Evolutionary conservation across 192 early-diverging fungal species (phyloP).

Genomic region (Backusella liffmaniae): DNA sequence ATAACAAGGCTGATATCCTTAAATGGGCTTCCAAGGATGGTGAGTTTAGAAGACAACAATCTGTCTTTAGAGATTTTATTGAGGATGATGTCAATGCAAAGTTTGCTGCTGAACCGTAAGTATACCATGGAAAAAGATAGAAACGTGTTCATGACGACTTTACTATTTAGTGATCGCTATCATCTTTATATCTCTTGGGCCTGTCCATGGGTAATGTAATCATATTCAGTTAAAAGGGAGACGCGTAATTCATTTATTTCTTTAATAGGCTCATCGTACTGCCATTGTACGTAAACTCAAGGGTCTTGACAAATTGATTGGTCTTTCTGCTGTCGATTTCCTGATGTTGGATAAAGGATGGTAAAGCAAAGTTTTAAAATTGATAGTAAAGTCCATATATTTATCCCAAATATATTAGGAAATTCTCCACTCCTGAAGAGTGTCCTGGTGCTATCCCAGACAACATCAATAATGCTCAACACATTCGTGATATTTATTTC

Average conservation of each 20-base stretch:
- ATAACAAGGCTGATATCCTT: slow-evolving; percentile 35
- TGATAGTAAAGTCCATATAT: neutral
- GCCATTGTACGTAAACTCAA: slow-evolving; percentile 87
- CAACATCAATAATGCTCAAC: slow-evolving; percentile 69
- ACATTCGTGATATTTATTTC: slow-evolving; percentile 87
- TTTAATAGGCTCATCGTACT: slow-evolving; percentile 79
- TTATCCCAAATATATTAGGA: slow-evolving; percentile 21
- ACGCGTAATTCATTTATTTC: slow-evolving; percentile 16
- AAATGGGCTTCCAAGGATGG: slow-evolving; percentile 74
- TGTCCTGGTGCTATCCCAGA: slow-evolving; percentile 78
- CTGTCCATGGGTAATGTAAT: slow-evolving; percentile 27
- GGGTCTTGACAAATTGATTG: slow-evolving; percentile 82
- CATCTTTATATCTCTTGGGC: slow-evolving; percentile 73
- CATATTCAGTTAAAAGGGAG: neutral
- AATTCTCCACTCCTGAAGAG: slow-evolving; percentile 68
- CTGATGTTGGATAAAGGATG: slow-evolving; percentile 79
- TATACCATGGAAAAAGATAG: neutral
- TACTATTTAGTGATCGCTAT: slow-evolving; percentile 61
- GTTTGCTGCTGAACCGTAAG: slow-evolving; percentile 74
- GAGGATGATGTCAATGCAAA: slow-evolving; percentile 49
- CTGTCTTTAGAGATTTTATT: slow-evolving; percentile 67
- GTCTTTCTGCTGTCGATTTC: slow-evolving; percentile 85
- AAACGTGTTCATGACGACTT: neutral
- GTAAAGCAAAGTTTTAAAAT: slow-evolving; percentile 24
- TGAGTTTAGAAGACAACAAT: slow-evolving; percentile 77